phyloP scores from a whole-genome alignment of 345 rosid species.

The Hevea brasiliensis region DNA sequence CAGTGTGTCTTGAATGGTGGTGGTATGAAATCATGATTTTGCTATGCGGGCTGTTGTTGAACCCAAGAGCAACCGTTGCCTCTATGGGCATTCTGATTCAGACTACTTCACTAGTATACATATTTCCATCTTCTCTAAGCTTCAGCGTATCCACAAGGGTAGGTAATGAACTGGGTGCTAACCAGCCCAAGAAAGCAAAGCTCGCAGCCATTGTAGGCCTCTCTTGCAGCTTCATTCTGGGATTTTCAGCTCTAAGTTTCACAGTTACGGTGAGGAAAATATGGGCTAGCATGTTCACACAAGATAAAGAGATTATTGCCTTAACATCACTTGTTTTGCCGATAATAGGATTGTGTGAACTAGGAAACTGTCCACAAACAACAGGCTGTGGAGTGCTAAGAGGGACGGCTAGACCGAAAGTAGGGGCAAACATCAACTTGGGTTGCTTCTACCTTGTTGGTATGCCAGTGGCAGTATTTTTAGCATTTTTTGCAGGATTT shows the following conservation, averaged over 20 bases:
- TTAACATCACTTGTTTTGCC: constrained; percentile 71
- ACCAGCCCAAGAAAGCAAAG: constrained; percentile 56
- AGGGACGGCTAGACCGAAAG: constrained; percentile 79
- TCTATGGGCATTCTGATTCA: constrained; percentile 92
- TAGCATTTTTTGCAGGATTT: constrained; percentile 48
- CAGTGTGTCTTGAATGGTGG: constrained; percentile 98
- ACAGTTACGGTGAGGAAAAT: constrained; percentile 50
- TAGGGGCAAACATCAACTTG: constrained; percentile 81
- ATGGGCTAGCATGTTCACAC: constrained; percentile 78
- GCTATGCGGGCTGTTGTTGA: constrained; percentile 63
- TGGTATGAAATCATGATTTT: constrained; percentile 94
- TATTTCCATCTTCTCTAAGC: constrained; percentile 84
- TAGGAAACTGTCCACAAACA: constrained; percentile 91
- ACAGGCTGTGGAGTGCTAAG: constrained; percentile 78
- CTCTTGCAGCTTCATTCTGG: constrained; percentile 52
- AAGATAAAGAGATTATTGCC: constrained; percentile 56
- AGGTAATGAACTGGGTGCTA: constrained; percentile 76
- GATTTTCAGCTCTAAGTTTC: constrained; percentile 53
- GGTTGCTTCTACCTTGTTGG: constrained; percentile 84
- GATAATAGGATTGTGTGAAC: constrained; percentile 79
- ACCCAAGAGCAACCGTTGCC: constrained; percentile 79
- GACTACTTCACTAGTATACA: constrained; percentile 76
- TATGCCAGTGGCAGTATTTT: constrained; percentile 76
- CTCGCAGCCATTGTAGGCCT: constrained; percentile 59
- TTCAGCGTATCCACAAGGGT: constrained; percentile 76